Evolutionary conservation across 2,329 filamentous ascomycete genomes (phyloP), one percentile per base, ranked within the genome.

Genomic region (Apiospora aurea): DNA sequence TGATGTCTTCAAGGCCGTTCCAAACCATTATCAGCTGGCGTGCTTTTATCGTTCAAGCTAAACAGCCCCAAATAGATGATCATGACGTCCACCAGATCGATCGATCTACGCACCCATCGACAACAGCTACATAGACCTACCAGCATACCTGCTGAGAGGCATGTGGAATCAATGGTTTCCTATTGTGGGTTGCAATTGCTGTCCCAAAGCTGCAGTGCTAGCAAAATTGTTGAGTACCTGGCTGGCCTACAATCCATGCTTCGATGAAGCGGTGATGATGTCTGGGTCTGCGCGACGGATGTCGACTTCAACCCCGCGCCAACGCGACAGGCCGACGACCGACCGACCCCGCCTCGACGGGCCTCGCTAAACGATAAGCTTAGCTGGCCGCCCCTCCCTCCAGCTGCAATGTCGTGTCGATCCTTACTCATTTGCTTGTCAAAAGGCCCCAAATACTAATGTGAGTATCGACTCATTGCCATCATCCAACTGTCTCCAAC

Each of bases 391-490:
- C 57, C 57, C 29, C 29, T 29, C 53, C 53, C 14, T 41, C 18
- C 34, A 64, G 57, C 41, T 64, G 34, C 57, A 41, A 41, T 38
- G 7, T n/a, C 57, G 1, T 64, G 57, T 14, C 57, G 57, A 64
- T 64, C 57, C 18, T 64, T 41, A 64, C 34, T 41, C 13, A 21
- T n/a, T 38, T 38, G 0, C 29, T 16, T 29, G 49, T 29, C 11
- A 21, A 16, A 14, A 8, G 11, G 4, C 26, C 16, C 29, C 29
- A 21, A 21, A 38, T 38, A 10, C 16, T 38, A 38, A 38, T 61
- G 53, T 61, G 29, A 61, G 53, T 38, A 61, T 61, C 29, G 29
- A 34, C 53, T 61, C 29, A 61, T 14, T 61, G 29, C 53, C 53
- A 38, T 11, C 53, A 11, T 61, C 18, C 53, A 64, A 38, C 34